Conservation (phyloP, 257 asterid species). For the Ajuga chamaepitys region DNA sequence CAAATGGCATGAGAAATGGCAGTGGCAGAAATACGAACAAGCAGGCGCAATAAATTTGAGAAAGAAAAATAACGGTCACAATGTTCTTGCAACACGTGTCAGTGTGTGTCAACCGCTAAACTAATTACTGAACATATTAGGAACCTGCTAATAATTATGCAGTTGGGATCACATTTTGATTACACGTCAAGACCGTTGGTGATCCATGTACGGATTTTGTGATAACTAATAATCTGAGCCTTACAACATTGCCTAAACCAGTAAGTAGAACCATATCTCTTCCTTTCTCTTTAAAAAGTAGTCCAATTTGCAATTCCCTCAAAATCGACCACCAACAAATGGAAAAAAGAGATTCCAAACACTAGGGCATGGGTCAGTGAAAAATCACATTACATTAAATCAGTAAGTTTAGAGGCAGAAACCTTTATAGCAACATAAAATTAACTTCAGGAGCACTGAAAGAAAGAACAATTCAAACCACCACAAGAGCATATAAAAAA, state of each 20-base stretch:
- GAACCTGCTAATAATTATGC: neutral
- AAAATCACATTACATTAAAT: neutral
- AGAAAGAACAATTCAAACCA: neutral
- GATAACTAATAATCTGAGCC: neutral
- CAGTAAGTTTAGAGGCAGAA: neutral
- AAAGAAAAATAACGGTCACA: neutral
- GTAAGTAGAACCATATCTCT: neutral
- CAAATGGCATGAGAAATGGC: neutral
- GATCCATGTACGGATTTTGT: neutral
- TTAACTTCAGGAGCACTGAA: conserved; percentile 10
- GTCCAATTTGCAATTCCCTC: neutral
- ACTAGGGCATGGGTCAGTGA: neutral
- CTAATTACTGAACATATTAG: neutral
- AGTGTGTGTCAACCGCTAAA: neutral
- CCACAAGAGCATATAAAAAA: neutral
- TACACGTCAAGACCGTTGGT: neutral
- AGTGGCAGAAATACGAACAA: neutral
- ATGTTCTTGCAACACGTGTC: neutral
- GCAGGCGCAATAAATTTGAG: neutral
- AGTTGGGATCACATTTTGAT: neutral
- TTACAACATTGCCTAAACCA: conserved; percentile 10
- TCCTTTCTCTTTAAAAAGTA: neutral
- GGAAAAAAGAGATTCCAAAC: neutral
- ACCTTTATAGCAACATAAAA: neutral
- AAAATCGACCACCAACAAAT: neutral